Evolutionary conservation across 805 yeast species (phyloP).

Genomic region (Vanderwaltozyma tropicalis): DNA sequence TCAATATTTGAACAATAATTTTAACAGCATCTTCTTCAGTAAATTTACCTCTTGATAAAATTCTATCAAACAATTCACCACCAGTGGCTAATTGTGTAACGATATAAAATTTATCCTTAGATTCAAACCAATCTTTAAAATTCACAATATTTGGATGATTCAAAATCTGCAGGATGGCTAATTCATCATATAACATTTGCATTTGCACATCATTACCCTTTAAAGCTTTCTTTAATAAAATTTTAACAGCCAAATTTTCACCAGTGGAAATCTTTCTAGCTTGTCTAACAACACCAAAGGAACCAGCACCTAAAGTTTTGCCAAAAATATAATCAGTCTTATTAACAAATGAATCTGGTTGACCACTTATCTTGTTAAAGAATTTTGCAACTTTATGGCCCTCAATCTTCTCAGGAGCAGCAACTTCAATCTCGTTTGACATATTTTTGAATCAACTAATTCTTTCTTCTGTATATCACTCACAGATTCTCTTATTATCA

Average conservation of each 20-base stretch:
- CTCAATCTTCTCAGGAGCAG: constrained; percentile 17
- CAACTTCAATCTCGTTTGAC: neutral
- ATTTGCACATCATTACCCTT: constrained; percentile 53
- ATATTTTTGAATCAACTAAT: neutral
- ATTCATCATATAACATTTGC: constrained; percentile 67
- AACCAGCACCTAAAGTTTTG: constrained; percentile 84
- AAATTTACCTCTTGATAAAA: constrained; percentile 68
- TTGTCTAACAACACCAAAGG: constrained; percentile 83
- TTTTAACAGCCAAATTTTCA: constrained; percentile 83
- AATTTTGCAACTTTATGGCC: constrained; percentile 30
- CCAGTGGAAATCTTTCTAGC: constrained; percentile 44
- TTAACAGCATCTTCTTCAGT: constrained; percentile 81
- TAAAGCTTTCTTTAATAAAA: constrained; percentile 74
- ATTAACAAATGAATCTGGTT: constrained; percentile 58
- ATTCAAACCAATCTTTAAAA: constrained; percentile 87
- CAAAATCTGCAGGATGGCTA: constrained; percentile 54
- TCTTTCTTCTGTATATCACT: neutral
- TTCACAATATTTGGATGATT: constrained; percentile 83
- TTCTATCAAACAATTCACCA: constrained; percentile 88
- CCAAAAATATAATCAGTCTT: constrained; percentile 69
- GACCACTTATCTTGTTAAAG: constrained; percentile 53
- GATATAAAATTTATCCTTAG: constrained; percentile 81
- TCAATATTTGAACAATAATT: constrained; percentile 61
- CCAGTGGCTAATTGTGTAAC: constrained; percentile 94
- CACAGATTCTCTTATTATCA: neutral